Conservation (phyloP, 164 flowering plant species). For the Umbilicus rupestris region DNA sequence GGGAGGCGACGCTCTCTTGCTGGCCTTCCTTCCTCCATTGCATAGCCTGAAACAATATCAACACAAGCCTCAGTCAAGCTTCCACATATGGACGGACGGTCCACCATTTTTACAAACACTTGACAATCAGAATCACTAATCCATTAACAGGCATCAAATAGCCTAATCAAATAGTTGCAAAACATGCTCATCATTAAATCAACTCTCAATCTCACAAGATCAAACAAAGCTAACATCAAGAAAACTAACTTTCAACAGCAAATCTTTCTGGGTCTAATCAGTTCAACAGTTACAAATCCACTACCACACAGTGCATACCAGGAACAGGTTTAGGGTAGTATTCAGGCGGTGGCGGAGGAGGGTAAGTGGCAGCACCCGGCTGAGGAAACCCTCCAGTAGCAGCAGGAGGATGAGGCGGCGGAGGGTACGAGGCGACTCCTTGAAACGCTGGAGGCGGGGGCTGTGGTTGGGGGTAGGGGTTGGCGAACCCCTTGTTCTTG, state of each 20-base stretch:
- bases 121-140: neutral
- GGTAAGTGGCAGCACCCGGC: neutral
- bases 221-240: neutral
- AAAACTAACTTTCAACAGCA: neutral
- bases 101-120: neutral
- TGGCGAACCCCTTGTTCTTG: slow-evolving; percentile 1
- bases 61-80: neutral
- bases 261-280: neutral
- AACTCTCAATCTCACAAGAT: neutral
- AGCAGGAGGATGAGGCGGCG: slow-evolving; percentile 1
- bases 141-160: too few species aligned
- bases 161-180: too few species aligned
- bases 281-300: neutral
- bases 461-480: neutral
- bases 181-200: neutral
- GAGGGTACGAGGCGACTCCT: neutral
- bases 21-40: slow-evolving; percentile 5
- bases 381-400: neutral
- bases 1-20: neutral
- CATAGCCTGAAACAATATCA: neutral
- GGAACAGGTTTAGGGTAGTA: slow-evolving; percentile 6
- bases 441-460: neutral
- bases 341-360: neutral
- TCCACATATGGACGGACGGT: neutral
- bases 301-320: neutral